Evolutionary conservation across 1,284 basidiomycete genomes (phyloP).

Genomic region (Melampsora allii-populina): DNA sequence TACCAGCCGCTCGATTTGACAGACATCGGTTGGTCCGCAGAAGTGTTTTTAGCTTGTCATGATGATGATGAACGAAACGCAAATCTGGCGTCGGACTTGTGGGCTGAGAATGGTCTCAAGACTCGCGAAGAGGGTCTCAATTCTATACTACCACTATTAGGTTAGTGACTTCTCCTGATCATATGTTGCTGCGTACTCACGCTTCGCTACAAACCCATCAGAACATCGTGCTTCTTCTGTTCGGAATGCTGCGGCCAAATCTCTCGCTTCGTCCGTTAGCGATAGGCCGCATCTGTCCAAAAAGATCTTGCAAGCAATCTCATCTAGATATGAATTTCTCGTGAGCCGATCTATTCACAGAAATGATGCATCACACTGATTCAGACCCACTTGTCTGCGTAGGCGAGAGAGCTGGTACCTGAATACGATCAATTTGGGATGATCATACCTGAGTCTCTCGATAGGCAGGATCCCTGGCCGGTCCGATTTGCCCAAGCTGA

Average conservation of each 20-base stretch:
- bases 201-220: slow-evolving; percentile 1
- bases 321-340: slow-evolving; percentile 32
- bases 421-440: slow-evolving; percentile 65
- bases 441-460: slow-evolving; percentile 83
- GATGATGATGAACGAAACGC: slow-evolving; percentile 91
- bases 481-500: slow-evolving; percentile 72
- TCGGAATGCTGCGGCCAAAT: slow-evolving; percentile 36
- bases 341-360: slow-evolving; percentile 7
- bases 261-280: slow-evolving; percentile 25
- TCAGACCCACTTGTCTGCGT: background rate
- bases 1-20: slow-evolving; percentile 85
- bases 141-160: slow-evolving; percentile 25
- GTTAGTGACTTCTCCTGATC: slow-evolving; percentile 7
- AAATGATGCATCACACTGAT: background rate
- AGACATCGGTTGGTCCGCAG: slow-evolving; percentile 85
- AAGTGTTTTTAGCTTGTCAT: slow-evolving; percentile 84
- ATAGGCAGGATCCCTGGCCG: slow-evolving; percentile 88
- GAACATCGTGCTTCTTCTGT: slow-evolving; percentile 33
- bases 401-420: slow-evolving; percentile 45
- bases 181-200: background rate
- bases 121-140: slow-evolving; percentile 70
- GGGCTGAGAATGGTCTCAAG: slow-evolving; percentile 96
- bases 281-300: slow-evolving; percentile 23
- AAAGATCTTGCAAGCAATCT: slow-evolving; percentile 22
- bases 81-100: slow-evolving; percentile 72